Percentiles rank a stretch among this genome's conserved stretches.
phyloP scores from a whole-genome alignment of 305 asterid genomes.

The Solanum hybrid region DNA sequence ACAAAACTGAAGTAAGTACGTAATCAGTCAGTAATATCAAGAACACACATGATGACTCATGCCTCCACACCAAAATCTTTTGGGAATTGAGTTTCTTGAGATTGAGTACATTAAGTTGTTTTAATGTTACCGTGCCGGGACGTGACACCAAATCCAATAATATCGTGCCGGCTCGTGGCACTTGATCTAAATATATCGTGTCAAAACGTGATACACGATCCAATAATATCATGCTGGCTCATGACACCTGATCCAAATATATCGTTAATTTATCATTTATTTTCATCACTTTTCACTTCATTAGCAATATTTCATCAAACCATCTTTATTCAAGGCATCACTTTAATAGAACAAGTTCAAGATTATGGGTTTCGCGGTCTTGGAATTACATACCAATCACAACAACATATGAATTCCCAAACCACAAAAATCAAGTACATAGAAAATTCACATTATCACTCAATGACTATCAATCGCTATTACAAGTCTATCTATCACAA shows the following conservation, averaged over 20 bases:
- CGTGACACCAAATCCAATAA: background rate
- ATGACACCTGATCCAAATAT: background rate
- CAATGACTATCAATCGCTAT: background rate
- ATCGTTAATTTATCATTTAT: background rate
- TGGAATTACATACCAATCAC: background rate
- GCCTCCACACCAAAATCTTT: background rate
- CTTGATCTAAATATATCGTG: background rate
- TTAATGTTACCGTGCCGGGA: background rate
- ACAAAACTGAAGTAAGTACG: background rate
- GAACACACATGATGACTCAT: background rate
- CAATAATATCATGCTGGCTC: background rate
- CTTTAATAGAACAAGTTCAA: background rate
- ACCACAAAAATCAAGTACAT: background rate
- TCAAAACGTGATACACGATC: background rate
- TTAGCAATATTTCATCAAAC: background rate
- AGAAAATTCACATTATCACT: background rate
- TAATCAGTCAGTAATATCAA: background rate
- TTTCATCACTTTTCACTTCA: background rate
- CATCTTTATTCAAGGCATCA: background rate
- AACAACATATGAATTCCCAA: background rate
- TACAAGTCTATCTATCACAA: background rate
- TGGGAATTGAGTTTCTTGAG: background rate
- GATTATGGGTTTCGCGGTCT: background rate
- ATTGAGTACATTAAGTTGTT: too few species aligned
- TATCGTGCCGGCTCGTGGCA: background rate